These are phyloP conservation scores for Agaricus sinodeliciosus DNA, from an alignment of 768 basidiomycete species.

Conservation along the genomic window DNA sequence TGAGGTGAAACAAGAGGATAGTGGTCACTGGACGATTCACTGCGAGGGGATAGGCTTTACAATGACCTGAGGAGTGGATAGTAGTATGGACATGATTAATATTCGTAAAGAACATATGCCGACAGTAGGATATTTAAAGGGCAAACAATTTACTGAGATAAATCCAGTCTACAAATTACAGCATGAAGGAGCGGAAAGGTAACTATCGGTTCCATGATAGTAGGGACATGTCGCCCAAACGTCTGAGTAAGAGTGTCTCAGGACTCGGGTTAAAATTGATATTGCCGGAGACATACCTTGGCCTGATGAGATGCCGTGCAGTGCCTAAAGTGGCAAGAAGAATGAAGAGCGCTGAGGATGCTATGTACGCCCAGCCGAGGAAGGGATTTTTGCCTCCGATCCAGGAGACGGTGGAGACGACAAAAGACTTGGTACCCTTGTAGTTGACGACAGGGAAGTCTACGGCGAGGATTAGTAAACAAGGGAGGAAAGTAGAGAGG, in stretches of 20 bases:
- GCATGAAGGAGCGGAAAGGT: slow-evolving; percentile 16
- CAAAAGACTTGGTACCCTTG: slow-evolving; percentile 93
- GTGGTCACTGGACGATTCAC: slow-evolving; percentile 37
- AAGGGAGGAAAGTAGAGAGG: slow-evolving; percentile 11
- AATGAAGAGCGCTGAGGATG: slow-evolving; percentile 80
- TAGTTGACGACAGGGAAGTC: slow-evolving; percentile 92
- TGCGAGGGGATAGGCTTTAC: slow-evolving; percentile 63
- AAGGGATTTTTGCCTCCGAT: slow-evolving; percentile 98
- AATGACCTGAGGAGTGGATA: slow-evolving; percentile 16
- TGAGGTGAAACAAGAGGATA: slow-evolving; percentile 35
- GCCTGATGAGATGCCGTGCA: slow-evolving; percentile 88
- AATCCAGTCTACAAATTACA: slow-evolving; percentile 16
- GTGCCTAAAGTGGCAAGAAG: slow-evolving; percentile 83
- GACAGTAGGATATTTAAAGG: background rate
- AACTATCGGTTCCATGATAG: slow-evolving; percentile 75
- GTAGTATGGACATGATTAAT: slow-evolving; percentile 1
- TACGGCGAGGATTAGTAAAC: slow-evolving; percentile 20
- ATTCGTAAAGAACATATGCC: background rate
- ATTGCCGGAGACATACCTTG: slow-evolving; percentile 48
- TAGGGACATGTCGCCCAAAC: slow-evolving; percentile 80
- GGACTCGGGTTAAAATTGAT: background rate
- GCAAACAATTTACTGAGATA: background rate
- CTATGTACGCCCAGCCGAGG: slow-evolving; percentile 97
- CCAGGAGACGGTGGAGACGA: slow-evolving; percentile 97
- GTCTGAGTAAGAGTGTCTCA: slow-evolving; percentile 34